Evolutionary conservation across 2,329 filamentous ascomycete species (phyloP), one percentile per base, ranked within the genome.

Genomic region (Myriosclerotinia curreyana): DNA sequence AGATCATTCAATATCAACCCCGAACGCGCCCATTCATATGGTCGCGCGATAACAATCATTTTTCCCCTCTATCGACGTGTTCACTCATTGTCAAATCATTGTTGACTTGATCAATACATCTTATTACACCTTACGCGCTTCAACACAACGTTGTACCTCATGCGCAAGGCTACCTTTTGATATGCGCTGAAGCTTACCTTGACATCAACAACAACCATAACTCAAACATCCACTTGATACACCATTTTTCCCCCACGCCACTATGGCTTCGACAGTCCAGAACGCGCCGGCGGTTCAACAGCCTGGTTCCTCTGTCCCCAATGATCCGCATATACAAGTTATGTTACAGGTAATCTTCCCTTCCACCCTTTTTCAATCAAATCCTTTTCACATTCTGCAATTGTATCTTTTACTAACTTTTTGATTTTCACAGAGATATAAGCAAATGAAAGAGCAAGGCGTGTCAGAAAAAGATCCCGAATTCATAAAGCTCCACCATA

Each of bases 371-470:
- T 36, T 46, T 59, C 53, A 64, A 59, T 55, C 46, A 52, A 51
- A 66, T 53, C 51, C 62, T 53, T 52, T 42, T 31, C 36, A n/a
- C 36, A 15, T 28, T 22, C 48, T 56, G 49, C 42, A 42, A 64
- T 55, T 28, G 15, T 49, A 15, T 17, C 17, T 12, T n/a, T 54
- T 54, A 28, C 51, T 51, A 56, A 67, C 55, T 15, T 40, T 25
- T 55, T n/a, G 48, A 52, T 66, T 74, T 56, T 62, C 54, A 58
- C 72, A 97, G 93, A 92, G 91, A 83, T 95, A 90, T 69, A 89
- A 90, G 74, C 86, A 91, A 76, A 92, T 98, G 90, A 95, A 94
- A 77, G 85, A 90, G 64, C 83, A 88, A 72, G 93, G 93, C 70
- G 88, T 96, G 31, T 86, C 91, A 49, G 83, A 87, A 64, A 89